Percentiles rank a stretch among this genome's conserved stretches.
phyloP scores from a whole-genome alignment of 2,329 filamentous ascomycete genomes.

The Amesomyces nigricolor region DNA sequence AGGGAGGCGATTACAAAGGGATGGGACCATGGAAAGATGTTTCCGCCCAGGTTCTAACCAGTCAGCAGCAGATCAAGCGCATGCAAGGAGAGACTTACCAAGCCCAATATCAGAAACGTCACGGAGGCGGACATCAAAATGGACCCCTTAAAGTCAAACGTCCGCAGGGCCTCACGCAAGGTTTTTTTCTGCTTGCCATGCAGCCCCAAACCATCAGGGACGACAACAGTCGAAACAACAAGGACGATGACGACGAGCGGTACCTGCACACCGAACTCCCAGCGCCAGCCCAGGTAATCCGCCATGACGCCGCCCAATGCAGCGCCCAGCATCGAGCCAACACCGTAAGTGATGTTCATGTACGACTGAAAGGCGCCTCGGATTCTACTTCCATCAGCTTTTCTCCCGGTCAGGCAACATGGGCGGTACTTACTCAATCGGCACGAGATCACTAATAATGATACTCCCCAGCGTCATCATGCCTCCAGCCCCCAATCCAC shows the following conservation, averaged over 20 bases:
- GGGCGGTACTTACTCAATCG: constrained; percentile 52
- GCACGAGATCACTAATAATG: constrained; percentile 67
- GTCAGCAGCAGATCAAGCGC: not conserved
- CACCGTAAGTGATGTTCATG: constrained; percentile 60
- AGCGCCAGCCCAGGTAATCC: constrained; percentile 66
- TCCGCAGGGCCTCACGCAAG: constrained; percentile 44
- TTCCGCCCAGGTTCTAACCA: constrained; percentile 54
- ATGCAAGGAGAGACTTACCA: constrained; percentile 37
- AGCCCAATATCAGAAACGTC: constrained; percentile 53
- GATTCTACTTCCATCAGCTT: constrained; percentile 28
- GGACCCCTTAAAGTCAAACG: constrained; percentile 54
- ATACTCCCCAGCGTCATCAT: constrained; percentile 64
- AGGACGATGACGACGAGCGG: constrained; percentile 45
- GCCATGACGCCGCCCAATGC: constrained; percentile 65
- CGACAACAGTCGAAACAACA: constrained; percentile 39
- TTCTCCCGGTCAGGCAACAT: not conserved
- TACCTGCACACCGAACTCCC: constrained; percentile 62
- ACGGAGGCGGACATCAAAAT: constrained; percentile 47
- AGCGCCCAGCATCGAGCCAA: constrained; percentile 50
- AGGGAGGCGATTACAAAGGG: constrained; percentile 52
- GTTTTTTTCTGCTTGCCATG: constrained; percentile 40
- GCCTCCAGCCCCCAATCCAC: constrained; percentile 68
- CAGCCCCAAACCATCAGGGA: constrained; percentile 50
- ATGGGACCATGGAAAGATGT: constrained; percentile 57
- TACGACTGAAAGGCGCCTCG: constrained; percentile 69